Conservation (phyloP, 345 rosid genomes). For the Camelina sativa region DNA sequence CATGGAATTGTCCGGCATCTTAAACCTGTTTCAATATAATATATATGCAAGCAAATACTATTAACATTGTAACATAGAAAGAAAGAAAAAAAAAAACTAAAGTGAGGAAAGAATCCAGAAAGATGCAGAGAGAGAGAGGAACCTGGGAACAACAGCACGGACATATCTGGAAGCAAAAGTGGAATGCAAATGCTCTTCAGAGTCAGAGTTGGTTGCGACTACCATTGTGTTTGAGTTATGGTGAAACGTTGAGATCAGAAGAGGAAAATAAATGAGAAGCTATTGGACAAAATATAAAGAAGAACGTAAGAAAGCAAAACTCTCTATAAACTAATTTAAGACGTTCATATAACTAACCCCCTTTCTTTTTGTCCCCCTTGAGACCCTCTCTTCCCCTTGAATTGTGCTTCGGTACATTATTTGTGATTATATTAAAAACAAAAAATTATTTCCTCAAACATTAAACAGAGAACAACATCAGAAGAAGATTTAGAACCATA, state of each 20-base stretch:
- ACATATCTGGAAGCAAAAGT: conserved; percentile 87
- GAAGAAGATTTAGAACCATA: neutral
- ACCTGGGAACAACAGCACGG: conserved; percentile 70
- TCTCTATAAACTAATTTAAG: conserved; percentile 35
- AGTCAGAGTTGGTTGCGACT: conserved; percentile 52
- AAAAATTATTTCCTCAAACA: neutral
- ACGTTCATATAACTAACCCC: conserved; percentile 33
- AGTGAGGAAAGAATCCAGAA: neutral
- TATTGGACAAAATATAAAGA: conserved; percentile 16
- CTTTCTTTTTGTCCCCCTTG: conserved; percentile 24
- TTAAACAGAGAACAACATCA: conserved; percentile 13
- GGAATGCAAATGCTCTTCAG: conserved; percentile 59
- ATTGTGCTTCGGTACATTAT: conserved; percentile 16
- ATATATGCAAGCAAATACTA: neutral
- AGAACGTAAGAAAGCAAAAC: conserved; percentile 9
- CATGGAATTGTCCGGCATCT: conserved; percentile 63
- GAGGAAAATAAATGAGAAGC: neutral
- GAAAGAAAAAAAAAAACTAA: neutral
- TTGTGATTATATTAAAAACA: neutral
- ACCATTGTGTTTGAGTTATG: conserved; percentile 46
- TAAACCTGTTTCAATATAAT: conserved; percentile 49
- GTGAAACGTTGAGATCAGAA: conserved; percentile 8
- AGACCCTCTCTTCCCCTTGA: conserved; percentile 39
- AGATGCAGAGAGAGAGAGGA: neutral
- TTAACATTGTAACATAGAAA: neutral